Base-by-base conservation (phyloP, 169 alveolate species). In the Babesia gibsoni region DNA sequence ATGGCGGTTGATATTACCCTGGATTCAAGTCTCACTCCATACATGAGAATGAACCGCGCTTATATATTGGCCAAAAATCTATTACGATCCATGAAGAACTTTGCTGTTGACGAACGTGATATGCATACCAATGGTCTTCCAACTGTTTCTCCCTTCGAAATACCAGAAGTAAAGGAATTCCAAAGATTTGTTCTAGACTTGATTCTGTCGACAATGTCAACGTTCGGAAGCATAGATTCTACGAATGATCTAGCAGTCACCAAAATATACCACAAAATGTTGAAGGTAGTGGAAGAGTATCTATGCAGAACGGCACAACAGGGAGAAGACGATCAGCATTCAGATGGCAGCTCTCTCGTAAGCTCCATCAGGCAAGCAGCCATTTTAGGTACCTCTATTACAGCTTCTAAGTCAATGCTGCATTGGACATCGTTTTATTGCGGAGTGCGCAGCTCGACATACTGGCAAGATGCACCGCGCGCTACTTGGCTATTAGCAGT, bases 381-480 rank as follows among this genome's bases (percentile, higher is more conserved):
- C 30, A 14, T 36, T 63, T 20, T 69, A 8, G 69, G 72, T 4
- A 37, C 70, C n/a, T 36, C 81, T 7, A 18, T 69, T 7, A 69
- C 81, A 3, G 69, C 73, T 25, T 32, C 52, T 4, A 25, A 54
- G 18, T 30, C 77, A 0, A 39, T 77, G 82, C 18, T 77, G 7
- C 29, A 45, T 9, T 77, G 69, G 67, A 48, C 48, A 37, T 77
- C 86, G 10, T 77, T 57, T 18, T 68, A 77, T 57, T 35, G 59
- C 53, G 86, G 81, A 2, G 37, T 77, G 14, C 59, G 57, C 52
- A 48, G 23, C 37, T 35, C 42, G 20, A 50, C 73, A 1, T 67
- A 56, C 69, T 68, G 74, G 73, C 79, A 66, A 53, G 81, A 69
- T 61, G 6, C 53, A 6, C 72, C 81, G 14, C 59, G 81, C 10